Evolutionary conservation across 2,329 filamentous ascomycete genomes (phyloP), one percentile per base, ranked within the genome.

Genomic region (Colletotrichum noveboracense): DNA sequence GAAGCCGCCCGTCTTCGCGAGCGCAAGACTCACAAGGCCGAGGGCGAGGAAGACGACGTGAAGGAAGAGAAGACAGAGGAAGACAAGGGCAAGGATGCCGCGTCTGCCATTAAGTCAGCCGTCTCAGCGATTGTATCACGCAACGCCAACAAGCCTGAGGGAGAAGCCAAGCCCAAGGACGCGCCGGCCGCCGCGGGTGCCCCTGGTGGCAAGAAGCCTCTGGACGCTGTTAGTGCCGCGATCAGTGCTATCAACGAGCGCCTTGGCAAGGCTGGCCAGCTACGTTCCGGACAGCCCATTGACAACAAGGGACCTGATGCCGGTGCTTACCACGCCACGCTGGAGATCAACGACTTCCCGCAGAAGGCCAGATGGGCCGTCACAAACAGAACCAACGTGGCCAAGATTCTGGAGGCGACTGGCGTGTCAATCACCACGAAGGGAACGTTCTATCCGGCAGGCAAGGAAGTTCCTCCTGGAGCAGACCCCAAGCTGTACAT

Each of bases 271-370:
- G 95, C 95, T 38, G 96, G 96, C 43, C 94, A 97, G 83, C 93
- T 98, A 80, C 94, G 97, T 76, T 94, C 95, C 6, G 97, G 97
- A 16, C 96, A 98, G 77, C 96, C 97, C 9, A 97, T 98, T 82
- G 97, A 99, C 87, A 99, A 99, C 87, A 98, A 98, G 85, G 97
- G 97, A 1, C 97, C 97, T 1, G 97, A 99, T 84, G 97, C 97
- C 5, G 97, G 97, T 67, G 96, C 96, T 1, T 99, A 96, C 90
- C 97, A 99, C 84, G 96, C 97, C 18, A 98, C 96, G 6, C 89
- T 99, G 77, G 97, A 98, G 85, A 99, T 99, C 91, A 99, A 99
- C 85, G 97, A 99, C 86, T 98, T 98, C 85, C 97, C 97, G 38
- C 97, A 99, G 84, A 98, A 98, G 89, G 97, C 97, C 78, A 92